A percentile compares a stretch with the other conserved stretches of the same genome.
Evolutionary conservation across 2,329 filamentous ascomycete species (phyloP).

Genomic region (Aspergillus cejpii): DNA sequence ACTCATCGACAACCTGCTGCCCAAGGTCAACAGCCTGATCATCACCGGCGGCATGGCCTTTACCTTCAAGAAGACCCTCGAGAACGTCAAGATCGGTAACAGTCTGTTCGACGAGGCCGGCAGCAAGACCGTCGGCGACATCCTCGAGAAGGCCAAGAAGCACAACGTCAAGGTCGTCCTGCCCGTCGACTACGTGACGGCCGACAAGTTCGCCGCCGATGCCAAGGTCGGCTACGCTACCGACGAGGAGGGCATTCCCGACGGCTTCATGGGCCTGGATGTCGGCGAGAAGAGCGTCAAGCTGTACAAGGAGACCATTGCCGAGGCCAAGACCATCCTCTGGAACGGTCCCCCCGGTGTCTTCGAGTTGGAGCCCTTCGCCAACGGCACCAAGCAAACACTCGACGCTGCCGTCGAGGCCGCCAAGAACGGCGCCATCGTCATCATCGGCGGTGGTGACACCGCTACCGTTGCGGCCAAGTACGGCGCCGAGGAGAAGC

Average conservation of each 20-base stretch:
- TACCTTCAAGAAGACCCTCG: conserved; percentile 99
- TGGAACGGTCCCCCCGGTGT: conserved; percentile 98
- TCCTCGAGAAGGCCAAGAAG: conserved; percentile 93
- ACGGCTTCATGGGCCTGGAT: conserved; percentile 97
- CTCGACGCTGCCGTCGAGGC: conserved; percentile 82
- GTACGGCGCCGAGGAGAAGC: conserved; percentile 91
- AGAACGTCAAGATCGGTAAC: conserved; percentile 81
- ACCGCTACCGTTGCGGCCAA: conserved; percentile 97
- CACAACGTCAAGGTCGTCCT: conserved; percentile 93
- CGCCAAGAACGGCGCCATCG: conserved; percentile 77
- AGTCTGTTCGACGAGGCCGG: conserved; percentile 91
- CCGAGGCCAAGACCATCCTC: conserved; percentile 87
- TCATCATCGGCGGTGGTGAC: conserved; percentile 97
- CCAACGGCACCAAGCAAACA: conserved; percentile 82
- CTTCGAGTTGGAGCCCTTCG: conserved; percentile 95
- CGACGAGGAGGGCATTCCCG: conserved; percentile 82
- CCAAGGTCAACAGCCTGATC: conserved; percentile 95
- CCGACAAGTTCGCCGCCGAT: conserved; percentile 86
- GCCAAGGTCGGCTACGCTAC: conserved; percentile 75
- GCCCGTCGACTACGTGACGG: conserved; percentile 90
- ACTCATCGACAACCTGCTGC: conserved; percentile 96
- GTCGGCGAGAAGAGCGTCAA: conserved; percentile 82
- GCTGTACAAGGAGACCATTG: conserved; percentile 81
- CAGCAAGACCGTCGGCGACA: conserved; percentile 77
- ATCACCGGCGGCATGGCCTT: conserved; percentile 98